Base-by-base conservation (phyloP, 352 stramenopile species). In the Phytophthora agathidicida region DNA sequence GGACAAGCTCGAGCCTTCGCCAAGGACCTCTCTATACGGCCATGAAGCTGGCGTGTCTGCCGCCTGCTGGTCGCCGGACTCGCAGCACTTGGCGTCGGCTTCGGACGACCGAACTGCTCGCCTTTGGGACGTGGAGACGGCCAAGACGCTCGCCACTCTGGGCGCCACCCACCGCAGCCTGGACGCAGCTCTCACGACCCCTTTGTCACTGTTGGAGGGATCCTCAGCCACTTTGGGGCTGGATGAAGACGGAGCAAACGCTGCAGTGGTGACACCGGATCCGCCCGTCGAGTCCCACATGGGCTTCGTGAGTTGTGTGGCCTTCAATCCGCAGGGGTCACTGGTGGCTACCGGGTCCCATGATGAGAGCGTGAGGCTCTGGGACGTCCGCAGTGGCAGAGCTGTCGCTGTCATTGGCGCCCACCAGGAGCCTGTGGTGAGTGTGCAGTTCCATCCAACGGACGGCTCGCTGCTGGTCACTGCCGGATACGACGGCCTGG, bases 351-450 rank as follows among this genome's bases (percentile, higher is more conserved):
- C 82, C 39, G 86, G 85, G 14, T 97, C 85, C 7, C 98, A 97
- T 53, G 97, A 99, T 65, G 96, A 99, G 69, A 97, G 78, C 7
- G 89, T 99, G 33, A 95, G 97, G 48, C 67, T 99, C 14, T 99
- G 96, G 96, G 97, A 99, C 68, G 83, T 98, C 13, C 86, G 96
- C 23, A 96, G 78, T 19, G 94, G 91, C 7, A 86, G 91, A 23
- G 95, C 79, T 43, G 81, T 99, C 3, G 83, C 77, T 7, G 85
- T 83, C n/a, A 75, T 99, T 27, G 78, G 84, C 3, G 95, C 92
- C 1, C 97, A 99, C 68, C 96, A 95, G 24, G 96, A 99, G 68
- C 93, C 97, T 4, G 94, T 99, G 2, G 98, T 96, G 14, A 89
- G 88, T 20, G 91, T 98, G 23, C 75, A 84, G 52, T 99, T 99